These are phyloP conservation scores for Colletotrichum sojae DNA, from an alignment of 2,329 filamentous ascomycete genomes.

Conservation along the genomic window DNA sequence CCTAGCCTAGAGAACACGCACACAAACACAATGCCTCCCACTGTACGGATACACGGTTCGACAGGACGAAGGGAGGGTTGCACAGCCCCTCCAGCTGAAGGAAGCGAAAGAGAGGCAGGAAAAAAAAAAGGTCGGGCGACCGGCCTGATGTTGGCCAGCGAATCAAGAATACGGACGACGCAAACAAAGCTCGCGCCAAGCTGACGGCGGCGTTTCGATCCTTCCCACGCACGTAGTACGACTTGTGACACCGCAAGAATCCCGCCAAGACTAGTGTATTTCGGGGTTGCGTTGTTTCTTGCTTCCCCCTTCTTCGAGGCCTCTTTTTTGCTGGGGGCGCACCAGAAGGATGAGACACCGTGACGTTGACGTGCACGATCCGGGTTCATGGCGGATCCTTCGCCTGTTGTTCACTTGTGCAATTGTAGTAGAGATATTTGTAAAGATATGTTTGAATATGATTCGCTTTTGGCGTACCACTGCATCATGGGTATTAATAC, in stretches of 20 bases:
- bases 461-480: constrained; percentile 31
- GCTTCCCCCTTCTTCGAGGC: background rate
- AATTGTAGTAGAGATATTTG: no score
- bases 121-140: constrained; percentile 17
- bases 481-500: constrained; percentile 38
- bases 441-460: constrained; percentile 4
- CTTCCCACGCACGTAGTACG: constrained; percentile 14
- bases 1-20: constrained; percentile 2
- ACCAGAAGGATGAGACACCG: constrained; percentile 28
- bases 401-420: no score
- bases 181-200: constrained; percentile 37
- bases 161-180: constrained; percentile 19
- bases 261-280: constrained; percentile 20
- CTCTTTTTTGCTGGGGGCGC: background rate
- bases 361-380: constrained; percentile 3
- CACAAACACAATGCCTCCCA: background rate
- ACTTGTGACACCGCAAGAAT: constrained; percentile 32
- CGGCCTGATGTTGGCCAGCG: constrained; percentile 19
- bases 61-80: background rate
- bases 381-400: background rate
- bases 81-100: constrained; percentile 10
- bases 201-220: constrained; percentile 33
- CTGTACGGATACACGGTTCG: background rate
- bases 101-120: background rate
- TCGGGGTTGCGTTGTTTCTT: constrained; percentile 13